phyloP scores from a whole-genome alignment of 176 grass and related monocot species.

The Aechmea fasciata region DNA sequence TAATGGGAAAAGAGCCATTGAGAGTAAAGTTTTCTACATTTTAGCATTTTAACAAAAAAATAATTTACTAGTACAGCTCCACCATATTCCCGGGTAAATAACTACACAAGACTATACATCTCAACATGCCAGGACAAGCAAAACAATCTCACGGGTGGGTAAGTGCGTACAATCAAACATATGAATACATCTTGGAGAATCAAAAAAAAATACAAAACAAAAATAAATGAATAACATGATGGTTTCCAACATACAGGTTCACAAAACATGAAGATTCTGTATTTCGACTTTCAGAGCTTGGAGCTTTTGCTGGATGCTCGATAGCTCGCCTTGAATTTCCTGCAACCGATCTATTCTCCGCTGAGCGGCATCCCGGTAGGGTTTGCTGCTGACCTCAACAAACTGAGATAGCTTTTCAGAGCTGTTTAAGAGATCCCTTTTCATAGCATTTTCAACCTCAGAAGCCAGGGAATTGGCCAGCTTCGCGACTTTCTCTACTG shows the following conservation, averaged over 20 bases:
- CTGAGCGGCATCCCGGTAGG: constrained; percentile 55
- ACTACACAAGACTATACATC: no score
- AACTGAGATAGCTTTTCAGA: constrained; percentile 46
- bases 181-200: no score
- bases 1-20: no score
- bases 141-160: no score
- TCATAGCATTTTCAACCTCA: constrained; percentile 69
- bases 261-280: constrained; percentile 59
- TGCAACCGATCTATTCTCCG: constrained; percentile 55
- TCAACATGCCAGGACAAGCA: no score
- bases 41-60: no score
- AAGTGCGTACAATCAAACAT: no score
- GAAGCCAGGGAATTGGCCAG: constrained; percentile 46
- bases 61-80: no score
- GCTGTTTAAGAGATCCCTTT: constrained; percentile 56
- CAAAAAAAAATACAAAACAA: no score
- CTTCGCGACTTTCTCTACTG: constrained; percentile 48
- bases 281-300: constrained; percentile 73
- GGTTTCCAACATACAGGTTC: neutral
- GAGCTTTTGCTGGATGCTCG: constrained; percentile 44
- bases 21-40: no score
- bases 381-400: constrained; percentile 57
- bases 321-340: constrained; percentile 51
- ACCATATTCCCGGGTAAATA: no score
- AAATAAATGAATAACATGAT: no score